phyloP scores from a whole-genome alignment of 345 rosid genomes.

The Bruguiera parviflora region DNA sequence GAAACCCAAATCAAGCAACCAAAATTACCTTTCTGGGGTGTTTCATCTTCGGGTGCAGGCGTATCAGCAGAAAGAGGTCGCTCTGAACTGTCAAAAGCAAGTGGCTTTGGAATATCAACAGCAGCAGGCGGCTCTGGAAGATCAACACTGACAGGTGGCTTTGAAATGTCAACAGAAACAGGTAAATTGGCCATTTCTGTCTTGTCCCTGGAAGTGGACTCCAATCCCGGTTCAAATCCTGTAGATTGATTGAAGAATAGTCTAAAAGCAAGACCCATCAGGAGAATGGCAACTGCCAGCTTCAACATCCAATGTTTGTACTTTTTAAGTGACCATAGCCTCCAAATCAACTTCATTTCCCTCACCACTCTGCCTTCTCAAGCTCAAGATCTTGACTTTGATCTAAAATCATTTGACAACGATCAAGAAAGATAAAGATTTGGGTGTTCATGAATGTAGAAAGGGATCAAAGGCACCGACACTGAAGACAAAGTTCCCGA shows the following conservation, averaged over 20 bases:
- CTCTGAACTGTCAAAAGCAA: not conserved
- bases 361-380: not conserved
- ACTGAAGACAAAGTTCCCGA: not conserved
- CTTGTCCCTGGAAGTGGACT: conserved; percentile 20
- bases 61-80: conserved; percentile 9
- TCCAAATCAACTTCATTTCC: conserved; percentile 55
- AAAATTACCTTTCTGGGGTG: conserved; percentile 45
- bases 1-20: conserved; percentile 15
- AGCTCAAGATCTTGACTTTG: conserved; percentile 5
- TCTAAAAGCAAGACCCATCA: conserved; percentile 54
- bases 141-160: conserved; percentile 7
- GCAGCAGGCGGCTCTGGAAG: not conserved
- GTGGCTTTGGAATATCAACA: conserved; percentile 7
- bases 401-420: not conserved
- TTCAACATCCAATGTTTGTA: conserved; percentile 51
- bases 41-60: conserved; percentile 49
- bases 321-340: conserved; percentile 32
- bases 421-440: not conserved
- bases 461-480: conserved; percentile 10
- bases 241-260: conserved; percentile 43
- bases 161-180: not conserved
- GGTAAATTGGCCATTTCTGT: not conserved
- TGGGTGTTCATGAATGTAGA: not conserved
- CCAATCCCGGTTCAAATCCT: conserved; percentile 32
- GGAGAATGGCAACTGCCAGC: conserved; percentile 43